Conservation (phyloP, 306 rosid species). For the Rosa rugosa region DNA sequence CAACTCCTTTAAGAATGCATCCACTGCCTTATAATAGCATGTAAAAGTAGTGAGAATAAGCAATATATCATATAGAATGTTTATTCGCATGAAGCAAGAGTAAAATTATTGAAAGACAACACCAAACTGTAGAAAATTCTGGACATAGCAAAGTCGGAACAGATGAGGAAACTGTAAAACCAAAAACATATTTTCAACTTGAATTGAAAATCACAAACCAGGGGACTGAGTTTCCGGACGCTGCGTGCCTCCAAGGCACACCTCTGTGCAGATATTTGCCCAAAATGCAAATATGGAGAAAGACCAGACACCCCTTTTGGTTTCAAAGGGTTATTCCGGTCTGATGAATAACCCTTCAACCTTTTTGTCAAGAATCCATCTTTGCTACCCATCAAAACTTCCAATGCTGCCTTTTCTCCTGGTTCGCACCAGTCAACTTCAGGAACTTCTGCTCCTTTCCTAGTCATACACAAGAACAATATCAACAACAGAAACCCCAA, state of each 20-base stretch:
- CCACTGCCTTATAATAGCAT: constrained; percentile 62
- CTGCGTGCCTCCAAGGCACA: constrained; percentile 92
- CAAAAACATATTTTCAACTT: not conserved
- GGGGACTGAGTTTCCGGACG: constrained; percentile 44
- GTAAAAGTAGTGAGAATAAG: constrained; percentile 15
- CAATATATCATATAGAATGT: constrained; percentile 11
- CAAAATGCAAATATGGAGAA: constrained; percentile 95
- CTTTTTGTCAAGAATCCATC: constrained; percentile 88
- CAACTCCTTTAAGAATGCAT: constrained; percentile 83
- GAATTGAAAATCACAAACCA: constrained; percentile 46
- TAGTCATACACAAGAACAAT: constrained; percentile 24
- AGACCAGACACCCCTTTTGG: constrained; percentile 77
- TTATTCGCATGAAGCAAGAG: not conserved
- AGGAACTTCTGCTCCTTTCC: constrained; percentile 88
- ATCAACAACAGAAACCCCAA: constrained; percentile 21
- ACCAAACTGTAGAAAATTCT: not conserved
- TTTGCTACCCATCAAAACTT: constrained; percentile 74
- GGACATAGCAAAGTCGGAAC: not conserved
- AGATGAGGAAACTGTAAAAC: not conserved
- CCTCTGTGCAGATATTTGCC: constrained; percentile 84
- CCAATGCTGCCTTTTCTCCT: constrained; percentile 84
- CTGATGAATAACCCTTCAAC: constrained; percentile 59
- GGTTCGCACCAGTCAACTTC: constrained; percentile 89
- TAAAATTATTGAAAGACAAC: not conserved
- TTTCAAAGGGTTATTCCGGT: constrained; percentile 74